Conservation (phyloP, 805 yeast genomes). For the Starmerella vaccinii region DNA sequence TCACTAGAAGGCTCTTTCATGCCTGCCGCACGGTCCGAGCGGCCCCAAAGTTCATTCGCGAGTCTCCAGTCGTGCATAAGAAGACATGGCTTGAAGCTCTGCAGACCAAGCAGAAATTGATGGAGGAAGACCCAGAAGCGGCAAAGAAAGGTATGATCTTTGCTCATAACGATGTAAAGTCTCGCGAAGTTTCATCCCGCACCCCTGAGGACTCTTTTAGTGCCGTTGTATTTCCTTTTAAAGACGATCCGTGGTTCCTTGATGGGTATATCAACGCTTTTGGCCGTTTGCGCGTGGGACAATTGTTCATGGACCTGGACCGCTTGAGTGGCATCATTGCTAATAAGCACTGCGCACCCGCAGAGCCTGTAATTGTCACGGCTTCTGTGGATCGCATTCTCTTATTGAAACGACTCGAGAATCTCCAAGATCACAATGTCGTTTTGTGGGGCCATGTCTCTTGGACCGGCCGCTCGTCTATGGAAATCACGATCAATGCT, state of each 20-base stretch:
- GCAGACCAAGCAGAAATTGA: conserved; percentile 57
- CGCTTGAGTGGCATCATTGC: conserved; percentile 92
- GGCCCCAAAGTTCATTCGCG: conserved; percentile 15
- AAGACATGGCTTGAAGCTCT: conserved; percentile 86
- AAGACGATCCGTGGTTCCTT: conserved; percentile 68
- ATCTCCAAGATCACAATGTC: conserved; percentile 62
- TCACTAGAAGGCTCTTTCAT: conserved; percentile 1
- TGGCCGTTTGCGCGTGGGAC: conserved; percentile 88
- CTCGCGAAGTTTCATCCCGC: conserved; percentile 59
- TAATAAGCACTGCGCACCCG: conserved; percentile 86
- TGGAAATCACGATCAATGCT: conserved; percentile 90
- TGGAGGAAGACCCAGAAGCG: conserved; percentile 45
- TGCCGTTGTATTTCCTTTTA: conserved; percentile 55
- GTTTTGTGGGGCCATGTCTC: conserved; percentile 83
- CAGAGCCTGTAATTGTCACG: conserved; percentile 90
- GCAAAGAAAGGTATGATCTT: conserved; percentile 23
- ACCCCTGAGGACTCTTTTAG: conserved; percentile 61
- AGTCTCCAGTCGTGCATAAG: conserved; percentile 34
- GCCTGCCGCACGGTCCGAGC: conserved; percentile 3
- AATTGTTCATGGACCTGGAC: conserved; percentile 86
- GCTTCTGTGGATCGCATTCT: conserved; percentile 89
- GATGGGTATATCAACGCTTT: conserved; percentile 83
- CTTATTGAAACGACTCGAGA: conserved; percentile 75
- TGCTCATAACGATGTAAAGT: conserved; percentile 60
- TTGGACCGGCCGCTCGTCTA: conserved; percentile 90